Conservation (phyloP, 495 filamentous ascomycete species). For the Annulohypoxylon moriforme region DNA sequence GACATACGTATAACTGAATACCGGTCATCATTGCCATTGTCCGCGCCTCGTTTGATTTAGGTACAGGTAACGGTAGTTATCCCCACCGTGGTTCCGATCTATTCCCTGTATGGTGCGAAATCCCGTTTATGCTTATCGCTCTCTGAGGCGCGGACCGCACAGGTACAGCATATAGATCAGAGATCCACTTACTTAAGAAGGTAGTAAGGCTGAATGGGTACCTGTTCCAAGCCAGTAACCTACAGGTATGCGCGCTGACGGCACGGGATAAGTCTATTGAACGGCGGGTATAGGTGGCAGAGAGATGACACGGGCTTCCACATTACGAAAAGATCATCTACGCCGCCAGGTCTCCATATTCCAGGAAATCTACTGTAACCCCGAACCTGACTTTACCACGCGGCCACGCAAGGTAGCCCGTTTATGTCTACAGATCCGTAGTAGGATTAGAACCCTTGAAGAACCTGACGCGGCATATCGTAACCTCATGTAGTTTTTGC, state of each 20-base stretch:
- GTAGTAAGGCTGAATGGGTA: background rate
- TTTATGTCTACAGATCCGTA: background rate
- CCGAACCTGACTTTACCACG: background rate
- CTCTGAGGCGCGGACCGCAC: background rate
- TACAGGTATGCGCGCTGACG: background rate
- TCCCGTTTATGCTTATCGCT: background rate
- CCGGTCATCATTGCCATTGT: background rate
- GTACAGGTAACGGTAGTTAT: background rate
- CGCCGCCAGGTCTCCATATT: background rate
- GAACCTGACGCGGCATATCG: constrained; percentile 2
- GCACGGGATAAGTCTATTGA: background rate
- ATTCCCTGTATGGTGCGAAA: background rate
- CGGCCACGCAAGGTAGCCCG: background rate
- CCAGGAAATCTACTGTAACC: background rate
- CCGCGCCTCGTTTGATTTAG: background rate
- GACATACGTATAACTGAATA: background rate
- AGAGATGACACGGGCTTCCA: background rate
- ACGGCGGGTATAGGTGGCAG: background rate
- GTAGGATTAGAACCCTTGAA: background rate
- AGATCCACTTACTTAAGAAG: background rate
- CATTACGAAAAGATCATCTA: background rate
- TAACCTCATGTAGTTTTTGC: background rate
- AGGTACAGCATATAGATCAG: constrained; percentile 1
- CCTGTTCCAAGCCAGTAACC: background rate
- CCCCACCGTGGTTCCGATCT: background rate